Evolutionary conservation across 129 eudicot genomes (phyloP), one percentile per base, ranked within the genome.

Genomic region (Escallonia rubra): DNA sequence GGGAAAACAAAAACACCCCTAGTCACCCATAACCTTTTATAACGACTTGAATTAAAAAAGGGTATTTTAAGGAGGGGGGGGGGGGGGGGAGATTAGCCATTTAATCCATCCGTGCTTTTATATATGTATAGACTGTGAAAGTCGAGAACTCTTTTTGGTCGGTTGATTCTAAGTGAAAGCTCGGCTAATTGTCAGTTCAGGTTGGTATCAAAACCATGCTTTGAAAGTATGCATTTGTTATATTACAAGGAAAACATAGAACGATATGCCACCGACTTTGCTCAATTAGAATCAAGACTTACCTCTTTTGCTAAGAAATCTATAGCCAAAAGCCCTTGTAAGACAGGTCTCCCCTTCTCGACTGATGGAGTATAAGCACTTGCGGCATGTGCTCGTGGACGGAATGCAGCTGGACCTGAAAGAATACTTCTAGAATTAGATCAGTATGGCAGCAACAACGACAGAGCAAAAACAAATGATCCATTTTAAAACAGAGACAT

Each of bases 361-460:
- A 94, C 78, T 46, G 84, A 81, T 57, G 87, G 72, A 63, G 90
- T 79, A 76, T 94, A 94, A 50, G 76, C 72, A 63, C 87, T 74
- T 68, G 86, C 69, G 47, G 95, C 78, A 77, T 82, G 89, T 70
- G 99, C 99, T 53, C 99, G 86, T 53, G 99, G 99, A 40, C 99
- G 97, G 80, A 94, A 94, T 78, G 99, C 97, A 70, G 99, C 99
- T 38, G 99, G 99, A 65, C 99, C 99, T 94, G 64, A 74, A 56
- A 64, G 8, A 59, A 44, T 11, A 56, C 7, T 51, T 54, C 65
- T 11, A 5, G 10, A 64, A 57, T 75, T 47, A 76, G 64, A 48
- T 62, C 38, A 67, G 58, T 41, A 53, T 5, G 10, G 51, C 44
- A 54, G 57, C 15, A 54, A 57, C 3, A 38, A 39, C 15, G 11